These are phyloP conservation scores for Amanita phalloides DNA, from an alignment of 768 basidiomycete genomes.

Conservation along the genomic window DNA sequence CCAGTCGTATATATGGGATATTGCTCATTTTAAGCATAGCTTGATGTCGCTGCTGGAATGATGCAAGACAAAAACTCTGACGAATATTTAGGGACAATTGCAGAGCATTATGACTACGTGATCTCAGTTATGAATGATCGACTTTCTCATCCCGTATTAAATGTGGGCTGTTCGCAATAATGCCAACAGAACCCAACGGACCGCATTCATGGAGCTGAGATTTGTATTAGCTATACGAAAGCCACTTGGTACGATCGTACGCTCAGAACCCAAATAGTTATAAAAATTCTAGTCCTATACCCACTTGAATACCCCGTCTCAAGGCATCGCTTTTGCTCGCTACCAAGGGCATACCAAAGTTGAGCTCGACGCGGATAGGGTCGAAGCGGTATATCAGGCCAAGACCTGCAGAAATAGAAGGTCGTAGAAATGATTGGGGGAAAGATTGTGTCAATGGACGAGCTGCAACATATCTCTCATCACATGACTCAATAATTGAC, in stretches of 20 bases:
- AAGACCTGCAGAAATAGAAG: slow-evolving; percentile 72
- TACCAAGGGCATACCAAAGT: slow-evolving; percentile 76
- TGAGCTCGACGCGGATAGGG: slow-evolving; percentile 78
- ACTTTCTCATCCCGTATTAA: slow-evolving; percentile 17
- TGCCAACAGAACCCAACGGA: too few relatives aligned
- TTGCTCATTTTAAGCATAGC: slow-evolving; percentile 14
- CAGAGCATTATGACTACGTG: slow-evolving; percentile 26
- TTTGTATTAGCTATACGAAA: too few relatives aligned
- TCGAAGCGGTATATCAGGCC: slow-evolving; percentile 80
- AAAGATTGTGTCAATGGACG: slow-evolving; percentile 29
- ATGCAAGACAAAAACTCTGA: slow-evolving; percentile 66
- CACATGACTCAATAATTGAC: neutral
- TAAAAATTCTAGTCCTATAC: slow-evolving; percentile 73
- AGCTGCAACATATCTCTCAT: slow-evolving; percentile 14
- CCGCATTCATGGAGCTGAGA: too few relatives aligned
- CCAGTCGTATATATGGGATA: neutral
- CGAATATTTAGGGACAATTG: slow-evolving; percentile 39
- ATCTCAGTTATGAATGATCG: slow-evolving; percentile 19
- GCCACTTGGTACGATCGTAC: too few relatives aligned
- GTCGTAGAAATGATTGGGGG: slow-evolving; percentile 29
- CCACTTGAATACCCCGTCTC: slow-evolving; percentile 68
- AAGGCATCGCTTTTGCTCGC: slow-evolving; percentile 54
- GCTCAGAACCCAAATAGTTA: slow-evolving; percentile 14
- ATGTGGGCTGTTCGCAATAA: too few relatives aligned
- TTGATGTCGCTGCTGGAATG: slow-evolving; percentile 65